Conservation (phyloP, 192 early-diverging fungal species). For the Coemansia sp. region DNA sequence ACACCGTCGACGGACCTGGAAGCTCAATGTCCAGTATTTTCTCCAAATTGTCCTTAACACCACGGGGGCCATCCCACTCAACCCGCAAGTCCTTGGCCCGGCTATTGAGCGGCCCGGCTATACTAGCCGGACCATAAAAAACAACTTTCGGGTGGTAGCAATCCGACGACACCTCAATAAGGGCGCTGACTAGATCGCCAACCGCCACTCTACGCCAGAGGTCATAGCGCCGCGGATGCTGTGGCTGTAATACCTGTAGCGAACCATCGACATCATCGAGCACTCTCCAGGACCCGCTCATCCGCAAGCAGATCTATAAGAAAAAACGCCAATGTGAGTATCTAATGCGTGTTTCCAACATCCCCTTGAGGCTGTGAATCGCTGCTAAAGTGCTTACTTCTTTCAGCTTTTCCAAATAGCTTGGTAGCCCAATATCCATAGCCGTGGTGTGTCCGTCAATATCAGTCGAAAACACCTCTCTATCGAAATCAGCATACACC, state of each 20-base stretch:
- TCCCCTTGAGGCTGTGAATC: background rate
- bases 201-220: conserved; percentile 41
- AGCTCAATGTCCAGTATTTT: conserved; percentile 9
- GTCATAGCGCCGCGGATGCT: conserved; percentile 24
- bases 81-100: conserved; percentile 5
- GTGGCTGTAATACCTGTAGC: conserved; percentile 40
- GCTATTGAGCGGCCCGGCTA: conserved; percentile 20
- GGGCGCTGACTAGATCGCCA: conserved; percentile 18
- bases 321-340: background rate
- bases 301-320: conserved; percentile 25
- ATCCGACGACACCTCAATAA: conserved; percentile 27
- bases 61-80: conserved; percentile 6
- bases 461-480: conserved; percentile 22
- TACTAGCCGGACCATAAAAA: conserved; percentile 35
- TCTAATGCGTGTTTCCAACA: background rate
- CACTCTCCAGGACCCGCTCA: conserved; percentile 20
- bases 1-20: conserved; percentile 10
- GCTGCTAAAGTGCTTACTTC: conserved; percentile 9
- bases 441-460: conserved; percentile 21
- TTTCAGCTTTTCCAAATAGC: conserved; percentile 22
- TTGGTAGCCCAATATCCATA: conserved; percentile 11
- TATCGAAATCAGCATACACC: conserved; percentile 26
- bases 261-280: conserved; percentile 34
- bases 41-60: conserved; percentile 30
- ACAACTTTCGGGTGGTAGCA: conserved; percentile 19